phyloP scores from a whole-genome alignment of 257 asterid genomes.

The Forsythia viridissima region DNA sequence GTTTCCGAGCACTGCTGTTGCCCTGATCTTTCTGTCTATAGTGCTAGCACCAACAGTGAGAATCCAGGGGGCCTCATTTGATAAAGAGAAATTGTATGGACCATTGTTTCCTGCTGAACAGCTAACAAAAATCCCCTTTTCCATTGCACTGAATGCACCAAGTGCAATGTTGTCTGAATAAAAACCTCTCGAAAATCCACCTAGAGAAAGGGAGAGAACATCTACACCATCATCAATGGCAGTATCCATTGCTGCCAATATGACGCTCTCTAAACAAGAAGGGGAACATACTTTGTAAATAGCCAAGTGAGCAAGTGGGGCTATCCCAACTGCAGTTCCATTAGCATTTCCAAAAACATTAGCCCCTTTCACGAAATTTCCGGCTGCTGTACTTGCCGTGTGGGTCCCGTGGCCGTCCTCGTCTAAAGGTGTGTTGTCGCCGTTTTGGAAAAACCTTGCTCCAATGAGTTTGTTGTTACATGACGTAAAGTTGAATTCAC shows the following conservation, averaged over 20 bases:
- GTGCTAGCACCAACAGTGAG: slow-evolving; percentile 42
- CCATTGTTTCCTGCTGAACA: slow-evolving; percentile 34
- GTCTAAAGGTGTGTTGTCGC: slow-evolving; percentile 23
- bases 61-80: slow-evolving; percentile 39
- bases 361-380: slow-evolving; percentile 39
- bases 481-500: slow-evolving; percentile 31
- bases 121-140: slow-evolving; percentile 31
- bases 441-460: slow-evolving; percentile 29
- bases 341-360: slow-evolving; percentile 41
- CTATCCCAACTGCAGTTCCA: slow-evolving; percentile 53
- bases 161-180: slow-evolving; percentile 14
- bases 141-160: slow-evolving; percentile 34
- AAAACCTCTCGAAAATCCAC: neutral
- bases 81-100: neutral
- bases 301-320: slow-evolving; percentile 55
- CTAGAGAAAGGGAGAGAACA: slow-evolving; percentile 32
- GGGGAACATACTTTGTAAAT: slow-evolving; percentile 35
- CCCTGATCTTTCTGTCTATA: slow-evolving; percentile 24
- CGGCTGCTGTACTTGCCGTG: slow-evolving; percentile 60
- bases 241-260: slow-evolving; percentile 48
- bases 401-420: slow-evolving; percentile 46
- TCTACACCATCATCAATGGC: slow-evolving; percentile 51
- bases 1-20: slow-evolving; percentile 23
- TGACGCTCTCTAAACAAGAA: slow-evolving; percentile 22
- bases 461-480: slow-evolving; percentile 56